These are phyloP conservation scores for Epichloe amarillans DNA, from an alignment of 2,329 filamentous ascomycete genomes.

Conservation along the genomic window DNA sequence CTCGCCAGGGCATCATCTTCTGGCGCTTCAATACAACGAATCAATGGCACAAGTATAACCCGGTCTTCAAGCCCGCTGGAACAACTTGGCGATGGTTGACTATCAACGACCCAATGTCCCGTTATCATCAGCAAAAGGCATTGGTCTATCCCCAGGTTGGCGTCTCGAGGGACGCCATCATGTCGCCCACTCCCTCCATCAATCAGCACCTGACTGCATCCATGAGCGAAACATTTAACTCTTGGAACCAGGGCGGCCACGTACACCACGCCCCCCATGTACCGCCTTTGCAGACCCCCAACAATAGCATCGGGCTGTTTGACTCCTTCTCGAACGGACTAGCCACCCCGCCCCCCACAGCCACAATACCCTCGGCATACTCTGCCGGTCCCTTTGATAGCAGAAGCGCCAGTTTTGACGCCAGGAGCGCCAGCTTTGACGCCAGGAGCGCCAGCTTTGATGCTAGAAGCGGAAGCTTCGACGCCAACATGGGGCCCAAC, in stretches of 20 bases:
- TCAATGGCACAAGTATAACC: slow-evolving; percentile 36
- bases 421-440: slow-evolving; percentile 7
- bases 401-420: slow-evolving; percentile 26
- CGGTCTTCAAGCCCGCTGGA: slow-evolving; percentile 35
- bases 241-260: slow-evolving; percentile 27
- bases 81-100: slow-evolving; percentile 51
- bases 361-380: slow-evolving; percentile 34
- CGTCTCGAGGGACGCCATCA: slow-evolving; percentile 30
- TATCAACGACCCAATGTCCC: slow-evolving; percentile 45
- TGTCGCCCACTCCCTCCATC: slow-evolving; percentile 38
- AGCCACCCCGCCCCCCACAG: slow-evolving; percentile 41
- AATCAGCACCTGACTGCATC: slow-evolving; percentile 38
- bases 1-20: slow-evolving; percentile 44
- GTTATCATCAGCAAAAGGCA: slow-evolving; percentile 39
- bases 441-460: slow-evolving; percentile 26
- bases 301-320: slow-evolving; percentile 26
- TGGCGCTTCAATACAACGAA: slow-evolving; percentile 47
- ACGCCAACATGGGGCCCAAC: slow-evolving; percentile 20
- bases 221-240: slow-evolving; percentile 45
- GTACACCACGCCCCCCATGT: slow-evolving; percentile 16
- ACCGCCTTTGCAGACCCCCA: slow-evolving; percentile 20
- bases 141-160: slow-evolving; percentile 22
- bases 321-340: slow-evolving; percentile 40
- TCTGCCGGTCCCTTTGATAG: slow-evolving; percentile 13
- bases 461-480: slow-evolving; percentile 13